Evolutionary conservation across 495 filamentous ascomycete species (phyloP).

Genomic region (Articulospora tetracladia): DNA sequence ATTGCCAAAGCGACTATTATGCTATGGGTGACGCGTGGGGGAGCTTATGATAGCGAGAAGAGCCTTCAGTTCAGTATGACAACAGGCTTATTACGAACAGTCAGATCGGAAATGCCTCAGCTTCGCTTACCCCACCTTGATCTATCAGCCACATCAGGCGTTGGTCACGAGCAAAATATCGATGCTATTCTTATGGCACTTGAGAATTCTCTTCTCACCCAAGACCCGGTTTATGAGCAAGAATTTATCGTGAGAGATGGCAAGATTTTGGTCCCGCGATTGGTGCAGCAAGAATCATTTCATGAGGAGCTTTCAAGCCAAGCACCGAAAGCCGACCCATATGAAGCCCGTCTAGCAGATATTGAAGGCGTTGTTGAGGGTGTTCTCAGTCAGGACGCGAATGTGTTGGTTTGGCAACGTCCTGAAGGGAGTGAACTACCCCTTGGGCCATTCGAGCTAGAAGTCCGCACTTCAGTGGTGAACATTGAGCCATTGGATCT

Average conservation of each 20-base stretch:
- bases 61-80: conserved; percentile 5
- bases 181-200: neutral
- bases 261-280: conserved; percentile 2
- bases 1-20: neutral
- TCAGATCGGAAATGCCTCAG: conserved; percentile 7
- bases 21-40: conserved; percentile 6
- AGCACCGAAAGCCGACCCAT: neutral
- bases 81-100: conserved; percentile 2
- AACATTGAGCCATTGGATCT: neutral
- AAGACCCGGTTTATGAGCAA: neutral
- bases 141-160: neutral
- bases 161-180: neutral
- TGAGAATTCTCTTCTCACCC: neutral
- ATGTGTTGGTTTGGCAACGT: neutral
- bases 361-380: neutral
- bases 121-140: conserved; percentile 7
- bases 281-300: neutral
- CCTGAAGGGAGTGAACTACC: neutral
- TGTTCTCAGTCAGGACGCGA: neutral
- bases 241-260: neutral
- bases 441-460: neutral
- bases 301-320: conserved; percentile 2
- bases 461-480: neutral
- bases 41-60: conserved; percentile 3
- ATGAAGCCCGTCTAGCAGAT: neutral